These are phyloP conservation scores for Cercospora sojina DNA, from an alignment of 2,329 filamentous ascomycete species.

Conservation along the genomic window DNA sequence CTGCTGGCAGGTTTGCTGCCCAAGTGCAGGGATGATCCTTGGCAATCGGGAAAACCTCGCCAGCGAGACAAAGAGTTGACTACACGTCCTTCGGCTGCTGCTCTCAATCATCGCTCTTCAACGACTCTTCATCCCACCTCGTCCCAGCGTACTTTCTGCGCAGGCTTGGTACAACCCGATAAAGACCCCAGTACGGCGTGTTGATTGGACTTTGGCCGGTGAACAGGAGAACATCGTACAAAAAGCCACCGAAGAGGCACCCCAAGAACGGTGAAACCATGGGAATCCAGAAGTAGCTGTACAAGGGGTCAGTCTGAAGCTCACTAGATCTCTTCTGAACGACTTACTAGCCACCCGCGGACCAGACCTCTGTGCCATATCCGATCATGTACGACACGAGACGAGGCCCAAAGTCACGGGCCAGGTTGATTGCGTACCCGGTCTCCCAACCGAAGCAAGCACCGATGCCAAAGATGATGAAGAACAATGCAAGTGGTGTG, in stretches of 20 bases:
- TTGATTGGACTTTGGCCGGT: constrained; percentile 70
- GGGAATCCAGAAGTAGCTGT: constrained; percentile 54
- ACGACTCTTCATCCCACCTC: constrained; percentile 27
- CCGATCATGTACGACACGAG: constrained; percentile 66
- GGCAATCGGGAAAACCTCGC: constrained; percentile 15
- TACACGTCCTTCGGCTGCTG: constrained; percentile 10
- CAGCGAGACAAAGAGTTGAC: constrained; percentile 5
- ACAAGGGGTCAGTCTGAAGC: not conserved
- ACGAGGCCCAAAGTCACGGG: constrained; percentile 69
- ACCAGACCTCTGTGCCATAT: constrained; percentile 67
- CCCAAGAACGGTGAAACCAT: constrained; percentile 71
- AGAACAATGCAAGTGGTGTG: constrained; percentile 64
- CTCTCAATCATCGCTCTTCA: constrained; percentile 24
- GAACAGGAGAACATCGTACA: constrained; percentile 69
- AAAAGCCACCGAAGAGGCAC: constrained; percentile 61
- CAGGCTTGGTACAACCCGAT: constrained; percentile 41
- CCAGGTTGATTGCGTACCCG: constrained; percentile 72
- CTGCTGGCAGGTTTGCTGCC: not conserved
- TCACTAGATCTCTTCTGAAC: constrained; percentile 45
- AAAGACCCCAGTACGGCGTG: constrained; percentile 63
- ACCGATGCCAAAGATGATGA: constrained; percentile 71
- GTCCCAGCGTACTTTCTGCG: constrained; percentile 30
- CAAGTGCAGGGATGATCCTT: constrained; percentile 12
- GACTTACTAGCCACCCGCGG: constrained; percentile 68
- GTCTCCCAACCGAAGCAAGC: constrained; percentile 73